A percentile compares a stretch with the other conserved stretches of the same genome.
Evolutionary conservation across 2,329 filamentous ascomycete species (phyloP).

Genomic region (Monosporascus cannonballus): DNA sequence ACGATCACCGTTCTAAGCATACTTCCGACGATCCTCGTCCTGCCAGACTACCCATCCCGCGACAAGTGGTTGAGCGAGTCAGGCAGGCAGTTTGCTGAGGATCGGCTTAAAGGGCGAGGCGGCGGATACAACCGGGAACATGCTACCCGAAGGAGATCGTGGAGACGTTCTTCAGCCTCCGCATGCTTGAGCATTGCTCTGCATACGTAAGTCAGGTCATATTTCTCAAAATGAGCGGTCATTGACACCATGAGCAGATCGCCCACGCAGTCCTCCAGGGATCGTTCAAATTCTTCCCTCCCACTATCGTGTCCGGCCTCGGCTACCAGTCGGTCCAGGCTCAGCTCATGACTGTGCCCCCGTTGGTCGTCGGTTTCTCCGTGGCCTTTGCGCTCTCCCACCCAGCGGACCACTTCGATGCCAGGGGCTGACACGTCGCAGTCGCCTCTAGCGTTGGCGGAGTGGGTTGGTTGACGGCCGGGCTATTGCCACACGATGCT

Average conservation of each 20-base stretch:
- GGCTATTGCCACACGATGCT: conserved; percentile 19
- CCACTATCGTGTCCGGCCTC: conserved; percentile 42
- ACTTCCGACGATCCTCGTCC: conserved; percentile 12
- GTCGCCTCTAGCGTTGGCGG: conserved; percentile 22
- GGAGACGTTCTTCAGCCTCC: conserved; percentile 28
- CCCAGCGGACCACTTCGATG: conserved; percentile 17
- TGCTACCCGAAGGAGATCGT: conserved; percentile 28
- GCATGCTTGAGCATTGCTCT: conserved; percentile 32
- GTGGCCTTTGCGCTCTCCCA: conserved; percentile 18
- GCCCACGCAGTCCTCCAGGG: conserved; percentile 21
- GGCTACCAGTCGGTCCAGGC: conserved; percentile 22
- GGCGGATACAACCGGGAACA: conserved; percentile 31
- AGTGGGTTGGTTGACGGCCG: conserved; percentile 25
- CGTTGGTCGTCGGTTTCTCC: conserved; percentile 22
- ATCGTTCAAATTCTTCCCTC: conserved; percentile 45
- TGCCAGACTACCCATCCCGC: conserved; percentile 19
- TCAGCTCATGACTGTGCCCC: conserved; percentile 21
- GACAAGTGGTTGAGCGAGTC: conserved; percentile 16
- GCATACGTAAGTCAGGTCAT: conserved; percentile 16
- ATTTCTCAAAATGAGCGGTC: not conserved
- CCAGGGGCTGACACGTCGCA: conserved; percentile 18
- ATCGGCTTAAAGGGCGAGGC: conserved; percentile 20
- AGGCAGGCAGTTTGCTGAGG: conserved; percentile 14
- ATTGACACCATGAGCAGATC: conserved; percentile 10
- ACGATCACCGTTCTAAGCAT: conserved; percentile 46